These are phyloP conservation scores for Glycine tomentella DNA, from an alignment of 306 rosid genomes.

Conservation along the genomic window DNA sequence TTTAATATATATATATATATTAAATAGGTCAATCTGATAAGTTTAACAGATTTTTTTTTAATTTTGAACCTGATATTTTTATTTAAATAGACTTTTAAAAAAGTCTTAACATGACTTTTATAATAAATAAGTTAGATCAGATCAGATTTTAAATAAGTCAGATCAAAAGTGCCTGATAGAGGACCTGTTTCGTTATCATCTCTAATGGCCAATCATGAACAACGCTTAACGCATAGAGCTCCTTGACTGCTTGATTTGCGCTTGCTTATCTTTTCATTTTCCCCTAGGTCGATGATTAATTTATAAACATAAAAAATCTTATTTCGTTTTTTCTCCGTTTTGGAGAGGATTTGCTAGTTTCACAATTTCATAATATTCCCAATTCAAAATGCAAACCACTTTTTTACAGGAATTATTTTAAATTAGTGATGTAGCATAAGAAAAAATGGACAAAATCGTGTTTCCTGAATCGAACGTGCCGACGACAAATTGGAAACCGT, in stretches of 20 bases:
- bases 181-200: no score
- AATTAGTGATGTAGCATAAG: not conserved
- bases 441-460: not conserved
- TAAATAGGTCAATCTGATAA: no score
- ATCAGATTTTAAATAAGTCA: no score
- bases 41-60: no score
- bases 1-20: no score
- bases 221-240: not conserved
- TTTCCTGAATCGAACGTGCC: not conserved
- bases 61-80: no score
- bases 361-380: not conserved
- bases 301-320: not conserved
- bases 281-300: not conserved
- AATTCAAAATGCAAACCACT: not conserved
- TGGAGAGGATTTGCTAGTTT: not conserved
- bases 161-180: no score
- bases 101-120: no score
- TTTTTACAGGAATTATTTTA: not conserved
- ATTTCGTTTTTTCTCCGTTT: no score
- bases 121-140: no score
- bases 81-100: no score
- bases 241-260: not conserved
- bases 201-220: not conserved
- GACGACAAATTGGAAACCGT: not conserved
- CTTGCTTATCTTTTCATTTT: not conserved